phyloP scores from a whole-genome alignment of 2,329 filamentous ascomycete species.

The Trichoderma sp. region DNA sequence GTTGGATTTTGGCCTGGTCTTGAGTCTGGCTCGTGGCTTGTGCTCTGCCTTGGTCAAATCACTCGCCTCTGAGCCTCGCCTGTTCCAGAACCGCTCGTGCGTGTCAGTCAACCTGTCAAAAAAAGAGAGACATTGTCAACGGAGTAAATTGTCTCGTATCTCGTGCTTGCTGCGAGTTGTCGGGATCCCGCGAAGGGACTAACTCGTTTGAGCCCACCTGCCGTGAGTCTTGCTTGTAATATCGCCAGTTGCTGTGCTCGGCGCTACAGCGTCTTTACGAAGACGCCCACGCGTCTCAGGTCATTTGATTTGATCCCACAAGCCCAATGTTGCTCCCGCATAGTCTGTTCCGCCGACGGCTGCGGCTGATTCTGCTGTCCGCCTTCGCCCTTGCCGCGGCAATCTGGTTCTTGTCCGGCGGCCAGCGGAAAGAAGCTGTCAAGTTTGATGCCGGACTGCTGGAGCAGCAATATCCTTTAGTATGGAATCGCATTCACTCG shows the following conservation, averaged over 20 bases:
- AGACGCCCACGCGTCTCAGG: not conserved
- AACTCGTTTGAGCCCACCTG: not conserved
- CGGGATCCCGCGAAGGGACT: not conserved
- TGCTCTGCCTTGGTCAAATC: not conserved
- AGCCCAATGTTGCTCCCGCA: not conserved
- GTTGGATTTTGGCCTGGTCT: not conserved
- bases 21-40: not conserved
- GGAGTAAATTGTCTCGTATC: constrained; percentile 2
- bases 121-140: not conserved
- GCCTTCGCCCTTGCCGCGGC: not conserved
- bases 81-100: not conserved
- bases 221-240: not conserved
- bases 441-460: not conserved
- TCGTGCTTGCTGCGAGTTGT: not conserved
- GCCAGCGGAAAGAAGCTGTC: not conserved
- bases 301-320: not conserved
- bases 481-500: constrained; percentile 24
- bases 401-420: not conserved
- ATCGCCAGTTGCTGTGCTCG: not conserved
- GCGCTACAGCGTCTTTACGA: constrained; percentile 1
- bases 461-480: constrained; percentile 20
- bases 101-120: not conserved
- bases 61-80: not conserved
- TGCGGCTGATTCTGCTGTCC: not conserved
- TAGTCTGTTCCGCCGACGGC: constrained; percentile 1